Base-by-base conservation (phyloP, 23 red algal genomes). In the Gracilaria domingensis region DNA sequence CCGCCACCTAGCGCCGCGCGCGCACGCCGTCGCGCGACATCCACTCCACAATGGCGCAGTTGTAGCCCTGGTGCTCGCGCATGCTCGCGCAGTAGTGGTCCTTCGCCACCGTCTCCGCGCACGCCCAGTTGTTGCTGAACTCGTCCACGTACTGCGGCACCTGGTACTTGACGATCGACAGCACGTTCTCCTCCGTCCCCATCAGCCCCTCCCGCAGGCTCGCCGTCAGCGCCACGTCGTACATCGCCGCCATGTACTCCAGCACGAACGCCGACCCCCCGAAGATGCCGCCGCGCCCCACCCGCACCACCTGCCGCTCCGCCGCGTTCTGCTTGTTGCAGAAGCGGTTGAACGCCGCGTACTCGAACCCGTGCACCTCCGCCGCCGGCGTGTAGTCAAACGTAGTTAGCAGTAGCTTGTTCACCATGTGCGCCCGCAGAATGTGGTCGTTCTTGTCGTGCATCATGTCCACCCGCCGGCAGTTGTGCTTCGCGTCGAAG, bases 61-160 rank as follows among this genome's bases (percentile, higher is more conserved):
- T 92, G 71, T 92, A 92, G 12, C 89, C 89, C 55, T 83, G 80
- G 26, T 34, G 65, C 1, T 77, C 89, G 50, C 69, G 47, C 48
- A 64, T 55, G 69, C 54, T 75, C 67, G 62, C 35, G 80, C 89
- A 92, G 55, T 40, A 42, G 80, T 92, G 89, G 47, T 92, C 89
- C 21, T 84, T 78, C 69, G 84, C 48, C 32, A 92, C 44, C 33
- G 75, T 72, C 6, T 84, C 79, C 49, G 64, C 75, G 80, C 89
- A 92, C 47, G 89, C 89, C 89, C 89, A 92, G 69, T 92, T 92
- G 65, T 92, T 92, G 65, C 79, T 92, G 80, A 92, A 92, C 45
- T 84, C 80, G 73, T 92, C 89, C 26, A 92, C 80, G 50, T 92
- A 92, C 69, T 92, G 89, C 65, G 79, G 78, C 29, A 92, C 89